These are phyloP conservation scores for Oryza meridionalis DNA, from an alignment of 176 grass and related monocot species.

Conservation along the genomic window DNA sequence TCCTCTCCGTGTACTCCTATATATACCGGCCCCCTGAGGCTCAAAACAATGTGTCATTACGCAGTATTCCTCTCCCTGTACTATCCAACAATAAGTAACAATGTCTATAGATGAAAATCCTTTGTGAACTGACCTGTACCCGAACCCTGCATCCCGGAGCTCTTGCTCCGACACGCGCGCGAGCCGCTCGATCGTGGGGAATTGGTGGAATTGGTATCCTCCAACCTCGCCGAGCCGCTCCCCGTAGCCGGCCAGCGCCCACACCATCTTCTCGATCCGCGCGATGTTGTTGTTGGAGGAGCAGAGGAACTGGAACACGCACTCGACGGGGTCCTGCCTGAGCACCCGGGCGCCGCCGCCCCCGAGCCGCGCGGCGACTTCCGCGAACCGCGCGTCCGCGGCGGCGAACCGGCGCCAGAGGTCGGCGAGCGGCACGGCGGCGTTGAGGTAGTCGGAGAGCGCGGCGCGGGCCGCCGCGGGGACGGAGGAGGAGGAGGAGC, in stretches of 20 bases:
- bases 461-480: conserved; percentile 39
- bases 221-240: conserved; percentile 69
- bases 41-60: too few relatives aligned
- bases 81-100: too few relatives aligned
- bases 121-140: conserved; percentile 72
- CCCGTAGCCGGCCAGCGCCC: conserved; percentile 65
- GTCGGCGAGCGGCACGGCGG: conserved; percentile 66
- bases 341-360: conserved; percentile 75
- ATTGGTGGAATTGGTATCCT: conserved; percentile 75
- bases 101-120: neutral
- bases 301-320: conserved; percentile 94
- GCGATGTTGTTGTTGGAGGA: conserved; percentile 97
- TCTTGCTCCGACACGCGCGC: conserved; percentile 68
- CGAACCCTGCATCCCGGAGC: conserved; percentile 87
- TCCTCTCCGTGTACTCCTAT: too few relatives aligned
- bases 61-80: too few relatives aligned
- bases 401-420: conserved; percentile 77
- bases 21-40: too few relatives aligned
- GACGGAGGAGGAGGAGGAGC: neutral
- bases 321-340: conserved; percentile 87
- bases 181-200: conserved; percentile 74
- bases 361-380: conserved; percentile 53
- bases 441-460: conserved; percentile 77
- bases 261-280: conserved; percentile 97
- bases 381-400: conserved; percentile 65